Percentiles rank a stretch among this genome's conserved stretches.
Conservation (phyloP, 2,329 filamentous ascomycete species). For the Botrytis byssoidea region DNA sequence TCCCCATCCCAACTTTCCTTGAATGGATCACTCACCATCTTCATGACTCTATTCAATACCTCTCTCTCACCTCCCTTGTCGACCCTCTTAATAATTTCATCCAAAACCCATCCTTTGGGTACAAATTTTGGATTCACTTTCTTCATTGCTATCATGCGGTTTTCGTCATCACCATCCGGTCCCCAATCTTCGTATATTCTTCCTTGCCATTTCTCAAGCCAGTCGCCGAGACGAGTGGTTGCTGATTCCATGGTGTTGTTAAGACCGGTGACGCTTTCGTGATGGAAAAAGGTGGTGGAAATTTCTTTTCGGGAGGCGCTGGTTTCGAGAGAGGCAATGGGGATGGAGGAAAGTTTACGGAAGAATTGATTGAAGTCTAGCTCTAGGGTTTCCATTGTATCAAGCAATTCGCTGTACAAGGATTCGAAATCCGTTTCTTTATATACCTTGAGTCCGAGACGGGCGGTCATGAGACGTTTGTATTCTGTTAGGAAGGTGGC, state of each 20-base stretch:
- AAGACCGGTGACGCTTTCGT: slow-evolving; percentile 61
- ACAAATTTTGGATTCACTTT: slow-evolving; percentile 90
- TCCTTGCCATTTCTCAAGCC: slow-evolving; percentile 76
- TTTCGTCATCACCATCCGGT: slow-evolving; percentile 53
- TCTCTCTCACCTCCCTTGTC: slow-evolving; percentile 81
- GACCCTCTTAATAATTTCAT: slow-evolving; percentile 87
- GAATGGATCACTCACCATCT: slow-evolving; percentile 82
- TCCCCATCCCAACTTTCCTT: slow-evolving; percentile 71
- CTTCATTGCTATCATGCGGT: slow-evolving; percentile 69
- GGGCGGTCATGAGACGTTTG: slow-evolving; percentile 75
- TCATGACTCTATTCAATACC: slow-evolving; percentile 74
- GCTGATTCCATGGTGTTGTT: slow-evolving; percentile 62
- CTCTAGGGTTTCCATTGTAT: slow-evolving; percentile 76
- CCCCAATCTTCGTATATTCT: slow-evolving; percentile 77
- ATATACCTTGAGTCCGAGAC: slow-evolving; percentile 71
- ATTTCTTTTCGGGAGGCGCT: slow-evolving; percentile 61
- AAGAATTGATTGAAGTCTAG: slow-evolving; percentile 96
- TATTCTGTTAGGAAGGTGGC: slow-evolving; percentile 86
- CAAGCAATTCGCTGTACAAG: slow-evolving; percentile 78
- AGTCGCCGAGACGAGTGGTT: slow-evolving; percentile 65
- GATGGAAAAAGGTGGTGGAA: slow-evolving; percentile 76
- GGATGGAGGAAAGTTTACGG: slow-evolving; percentile 68
- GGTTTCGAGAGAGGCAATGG: slow-evolving; percentile 60
- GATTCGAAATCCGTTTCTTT: slow-evolving; percentile 74
- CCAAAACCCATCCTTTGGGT: slow-evolving; percentile 85